Evolutionary conservation across 169 alveolate species (phyloP).

Genomic region (Plasmodium blacklocki): DNA sequence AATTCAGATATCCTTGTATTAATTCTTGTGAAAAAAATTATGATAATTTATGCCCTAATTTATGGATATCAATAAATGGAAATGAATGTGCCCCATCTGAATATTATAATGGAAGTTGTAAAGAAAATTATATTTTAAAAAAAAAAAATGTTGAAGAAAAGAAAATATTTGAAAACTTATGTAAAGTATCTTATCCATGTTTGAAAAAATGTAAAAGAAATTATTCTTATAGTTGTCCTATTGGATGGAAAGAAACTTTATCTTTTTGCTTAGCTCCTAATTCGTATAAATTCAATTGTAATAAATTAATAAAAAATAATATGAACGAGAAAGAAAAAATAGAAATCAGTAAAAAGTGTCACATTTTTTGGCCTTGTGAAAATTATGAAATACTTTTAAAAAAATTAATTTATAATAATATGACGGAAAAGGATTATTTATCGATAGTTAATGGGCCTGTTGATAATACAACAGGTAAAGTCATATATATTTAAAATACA

Average conservation of each 20-base stretch:
- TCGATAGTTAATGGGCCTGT: conserved; percentile 69
- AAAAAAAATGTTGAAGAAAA: conserved; percentile 63
- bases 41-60: conserved; percentile 61
- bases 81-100: conserved; percentile 76
- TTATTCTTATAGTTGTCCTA: conserved; percentile 74
- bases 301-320: conserved; percentile 49
- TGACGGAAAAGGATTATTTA: conserved; percentile 59
- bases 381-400: conserved; percentile 70
- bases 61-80: conserved; percentile 37
- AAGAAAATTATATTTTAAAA: conserved; percentile 64
- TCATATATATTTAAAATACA: conserved; percentile 4
- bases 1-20: conserved; percentile 72
- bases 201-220: conserved; percentile 58
- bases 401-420: conserved; percentile 37
- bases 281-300: conserved; percentile 48
- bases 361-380: conserved; percentile 75
- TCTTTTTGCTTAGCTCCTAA: conserved; percentile 62
- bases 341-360: conserved; percentile 63
- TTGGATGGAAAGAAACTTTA: conserved; percentile 75
- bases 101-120: conserved; percentile 67
- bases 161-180: conserved; percentile 57
- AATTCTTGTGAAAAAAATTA: conserved; percentile 71
- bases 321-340: conserved; percentile 59
- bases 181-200: conserved; percentile 73
- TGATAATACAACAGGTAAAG: conserved; percentile 47